phyloP scores from a whole-genome alignment of 2,329 filamentous ascomycete genomes.

The Allantophomopsis cytisporea region DNA sequence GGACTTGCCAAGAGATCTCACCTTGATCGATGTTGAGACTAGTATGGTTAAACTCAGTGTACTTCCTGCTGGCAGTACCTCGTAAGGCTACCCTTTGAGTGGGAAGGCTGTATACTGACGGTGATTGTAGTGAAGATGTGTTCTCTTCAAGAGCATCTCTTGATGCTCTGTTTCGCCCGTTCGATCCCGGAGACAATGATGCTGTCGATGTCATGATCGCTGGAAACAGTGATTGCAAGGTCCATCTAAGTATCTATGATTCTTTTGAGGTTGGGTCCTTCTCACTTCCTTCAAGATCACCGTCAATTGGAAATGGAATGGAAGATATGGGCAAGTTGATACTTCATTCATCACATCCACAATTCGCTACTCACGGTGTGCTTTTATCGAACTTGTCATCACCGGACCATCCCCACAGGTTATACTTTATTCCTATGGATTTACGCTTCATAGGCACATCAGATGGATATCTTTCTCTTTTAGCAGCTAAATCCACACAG shows the following conservation, averaged over 20 bases:
- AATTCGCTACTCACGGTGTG: slow-evolving; percentile 64
- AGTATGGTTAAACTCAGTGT: slow-evolving; percentile 66
- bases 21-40: slow-evolving; percentile 62
- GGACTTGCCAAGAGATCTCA: slow-evolving; percentile 60
- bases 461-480: slow-evolving; percentile 67
- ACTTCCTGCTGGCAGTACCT: slow-evolving; percentile 48
- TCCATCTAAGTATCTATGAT: slow-evolving; percentile 76
- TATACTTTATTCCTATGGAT: slow-evolving; percentile 64
- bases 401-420: slow-evolving; percentile 22
- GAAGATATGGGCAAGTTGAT: slow-evolving; percentile 20
- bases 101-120: too few relatives aligned
- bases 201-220: slow-evolving; percentile 70
- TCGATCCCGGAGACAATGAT: slow-evolving; percentile 48
- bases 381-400: slow-evolving; percentile 31
- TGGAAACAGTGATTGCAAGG: slow-evolving; percentile 54
- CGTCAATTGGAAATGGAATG: slow-evolving; percentile 3
- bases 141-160: slow-evolving; percentile 19
- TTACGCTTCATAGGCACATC: slow-evolving; percentile 70
- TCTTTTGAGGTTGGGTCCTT: slow-evolving; percentile 68
- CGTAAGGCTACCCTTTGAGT: slow-evolving; percentile 30
- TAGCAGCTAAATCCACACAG: slow-evolving; percentile 78
- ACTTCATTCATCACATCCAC: slow-evolving; percentile 57
- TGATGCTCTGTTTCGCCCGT: slow-evolving; percentile 18
- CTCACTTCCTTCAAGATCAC: slow-evolving; percentile 23
- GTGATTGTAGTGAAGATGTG: slow-evolving; percentile 15